These are phyloP conservation scores for Trapa bicornis DNA, from an alignment of 345 rosid species.

Conservation along the genomic window DNA sequence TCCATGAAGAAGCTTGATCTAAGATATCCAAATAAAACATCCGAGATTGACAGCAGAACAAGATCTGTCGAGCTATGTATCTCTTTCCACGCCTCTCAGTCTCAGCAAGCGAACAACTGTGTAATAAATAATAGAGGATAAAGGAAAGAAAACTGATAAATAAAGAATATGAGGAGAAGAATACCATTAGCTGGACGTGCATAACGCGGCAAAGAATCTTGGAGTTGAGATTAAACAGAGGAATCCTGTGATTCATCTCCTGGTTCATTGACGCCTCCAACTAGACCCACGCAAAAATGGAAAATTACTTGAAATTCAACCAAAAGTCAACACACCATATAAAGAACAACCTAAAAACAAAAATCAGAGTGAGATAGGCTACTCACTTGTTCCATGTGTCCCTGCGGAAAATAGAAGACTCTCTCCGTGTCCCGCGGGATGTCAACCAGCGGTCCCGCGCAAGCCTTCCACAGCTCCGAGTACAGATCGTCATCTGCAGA, in stretches of 20 bases:
- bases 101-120: too few relatives aligned
- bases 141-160: background rate
- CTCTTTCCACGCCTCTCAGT: too few relatives aligned
- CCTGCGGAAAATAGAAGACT: slow-evolving; percentile 87
- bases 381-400: slow-evolving; percentile 86
- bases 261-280: slow-evolving; percentile 47
- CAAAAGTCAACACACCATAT: background rate
- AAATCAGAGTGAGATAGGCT: background rate
- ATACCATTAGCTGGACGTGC: slow-evolving; percentile 59
- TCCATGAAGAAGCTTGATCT: too few relatives aligned
- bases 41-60: too few relatives aligned
- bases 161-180: background rate
- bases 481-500: slow-evolving; percentile 38
- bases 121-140: background rate
- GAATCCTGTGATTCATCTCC: slow-evolving; percentile 37
- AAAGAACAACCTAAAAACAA: background rate
- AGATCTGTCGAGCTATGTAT: background rate
- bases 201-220: slow-evolving; percentile 81
- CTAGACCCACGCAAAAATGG: slow-evolving; percentile 23
- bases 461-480: slow-evolving; percentile 68
- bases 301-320: background rate
- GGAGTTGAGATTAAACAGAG: slow-evolving; percentile 50
- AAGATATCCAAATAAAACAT: too few relatives aligned
- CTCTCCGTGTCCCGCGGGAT: slow-evolving; percentile 47
- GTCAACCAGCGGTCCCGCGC: slow-evolving; percentile 79